Evolutionary conservation across 768 basidiomycete species (phyloP).

Genomic region (Mycena amicta): DNA sequence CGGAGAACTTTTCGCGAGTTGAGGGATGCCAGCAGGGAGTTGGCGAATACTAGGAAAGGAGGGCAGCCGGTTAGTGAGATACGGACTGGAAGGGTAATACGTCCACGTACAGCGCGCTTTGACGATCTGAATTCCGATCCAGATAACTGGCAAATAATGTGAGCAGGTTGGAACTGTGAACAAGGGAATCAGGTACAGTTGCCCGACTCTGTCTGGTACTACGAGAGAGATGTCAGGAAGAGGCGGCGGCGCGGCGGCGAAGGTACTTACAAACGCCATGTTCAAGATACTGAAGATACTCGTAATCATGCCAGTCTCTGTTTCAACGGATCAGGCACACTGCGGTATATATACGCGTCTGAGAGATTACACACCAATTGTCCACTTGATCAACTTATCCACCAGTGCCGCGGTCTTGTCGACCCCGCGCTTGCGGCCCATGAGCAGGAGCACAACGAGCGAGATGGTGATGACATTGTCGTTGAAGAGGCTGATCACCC

Average conservation of each 20-base stretch:
- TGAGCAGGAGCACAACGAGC: not conserved
- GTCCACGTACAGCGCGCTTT: not conserved
- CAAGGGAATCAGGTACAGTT: not conserved
- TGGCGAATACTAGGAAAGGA: not conserved
- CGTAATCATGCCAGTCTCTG: not conserved
- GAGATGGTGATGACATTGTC: not conserved
- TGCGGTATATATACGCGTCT: not conserved
- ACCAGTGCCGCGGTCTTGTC: not conserved
- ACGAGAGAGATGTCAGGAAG: not conserved
- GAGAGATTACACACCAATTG: not conserved
- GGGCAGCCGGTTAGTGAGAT: not conserved
- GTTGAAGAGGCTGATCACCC: not conserved
- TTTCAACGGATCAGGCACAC: not conserved
- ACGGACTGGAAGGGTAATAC: not conserved
- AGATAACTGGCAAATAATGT: not conserved
- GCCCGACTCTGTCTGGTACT: not conserved
- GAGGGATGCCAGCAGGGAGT: not conserved
- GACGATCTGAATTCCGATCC: not conserved
- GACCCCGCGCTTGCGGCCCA: not conserved
- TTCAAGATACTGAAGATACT: not conserved
- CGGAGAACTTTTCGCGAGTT: no score
- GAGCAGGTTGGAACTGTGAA: not conserved
- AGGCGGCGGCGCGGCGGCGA: not conserved
- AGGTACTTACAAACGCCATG: not conserved
- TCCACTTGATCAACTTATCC: not conserved